Evolutionary conservation across 2,329 filamentous ascomycete species (phyloP), one percentile per base, ranked within the genome.

Genomic region (Colletotrichum lini): DNA sequence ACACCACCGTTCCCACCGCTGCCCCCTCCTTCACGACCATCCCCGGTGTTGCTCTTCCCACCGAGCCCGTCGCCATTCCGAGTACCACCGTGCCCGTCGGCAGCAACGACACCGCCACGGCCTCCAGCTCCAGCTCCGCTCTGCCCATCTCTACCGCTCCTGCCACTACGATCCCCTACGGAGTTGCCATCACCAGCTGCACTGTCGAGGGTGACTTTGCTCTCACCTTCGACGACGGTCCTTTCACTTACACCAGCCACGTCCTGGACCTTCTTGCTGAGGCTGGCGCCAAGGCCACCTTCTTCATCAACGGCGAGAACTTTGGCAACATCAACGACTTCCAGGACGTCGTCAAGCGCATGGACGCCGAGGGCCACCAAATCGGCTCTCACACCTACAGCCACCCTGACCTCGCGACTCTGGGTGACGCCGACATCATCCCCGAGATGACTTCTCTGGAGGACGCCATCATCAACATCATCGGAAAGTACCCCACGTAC

Each of bases 181-280:
- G 71, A 9, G 69, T 75, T n/a, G 83, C 83, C 57, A 78, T 81
- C 63, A 74, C 63, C 64, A 73, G 76, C 58, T 84, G 82, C 74
- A 79, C 74, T 2, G 70, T 71, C 12, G 77, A 80, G 1, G 82
- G 80, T 35, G 77, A 79, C 66, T 77, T 85, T 30, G 84, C 85
- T 2, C 77, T 87, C 21, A 86, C 84, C 1, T 86, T 84, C 73
- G 85, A 87, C 72, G 85, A 87, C 64, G 84, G 84, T 0, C 85
- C 85, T 0, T 83, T 79, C 68, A 66, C 73, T 10, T 86, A 82
- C 74, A 88, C 85, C 7, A 72, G 75, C 21, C 75, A 78, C 16
- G 75, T 88, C 12, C 81, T 88, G 35, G 80, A 85, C 67, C 60
- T 82, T 1, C 72, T 84, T 9, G 77, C 79, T 23, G 61, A 77